Evolutionary conservation across 2,329 filamentous ascomycete genomes (phyloP).

Genomic region (Fusarium graminum): DNA sequence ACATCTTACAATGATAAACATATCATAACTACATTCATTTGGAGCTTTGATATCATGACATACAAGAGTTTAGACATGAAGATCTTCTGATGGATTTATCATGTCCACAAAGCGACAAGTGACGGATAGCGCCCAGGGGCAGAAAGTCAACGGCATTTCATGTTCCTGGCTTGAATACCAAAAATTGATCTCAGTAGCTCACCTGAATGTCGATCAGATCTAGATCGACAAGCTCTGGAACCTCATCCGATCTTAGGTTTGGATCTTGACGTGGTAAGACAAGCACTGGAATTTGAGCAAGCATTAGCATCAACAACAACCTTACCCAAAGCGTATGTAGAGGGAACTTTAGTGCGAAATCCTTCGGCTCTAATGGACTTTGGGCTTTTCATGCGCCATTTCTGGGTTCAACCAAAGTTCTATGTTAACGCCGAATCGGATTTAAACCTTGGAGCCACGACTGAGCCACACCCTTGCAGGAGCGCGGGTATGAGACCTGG

Average conservation of each 20-base stretch:
- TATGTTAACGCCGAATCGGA: not conserved
- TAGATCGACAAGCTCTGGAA: constrained; percentile 15
- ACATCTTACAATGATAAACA: no score
- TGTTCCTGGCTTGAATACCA: constrained; percentile 16
- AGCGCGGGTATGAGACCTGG: not conserved
- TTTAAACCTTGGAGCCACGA: not conserved
- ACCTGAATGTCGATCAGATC: constrained; percentile 12
- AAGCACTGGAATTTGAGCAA: constrained; percentile 27
- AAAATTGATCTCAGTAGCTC: not conserved
- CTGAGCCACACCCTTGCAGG: not conserved
- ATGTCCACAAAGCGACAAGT: not conserved
- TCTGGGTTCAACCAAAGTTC: not conserved
- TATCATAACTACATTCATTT: no score
- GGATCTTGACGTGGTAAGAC: not conserved
- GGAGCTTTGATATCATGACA: no score
- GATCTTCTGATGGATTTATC: not conserved
- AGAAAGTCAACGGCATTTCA: not conserved
- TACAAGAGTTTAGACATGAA: no score
- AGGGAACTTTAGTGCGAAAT: not conserved
- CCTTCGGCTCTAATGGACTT: not conserved
- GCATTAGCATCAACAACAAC: constrained; percentile 8
- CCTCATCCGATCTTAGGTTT: constrained; percentile 10
- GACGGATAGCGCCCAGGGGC: constrained; percentile 11
- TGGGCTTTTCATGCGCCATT: not conserved
- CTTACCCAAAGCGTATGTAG: constrained; percentile 12